Evolutionary conservation across 1,284 basidiomycete species (phyloP).

Genomic region (Moesziomyces sp.): DNA sequence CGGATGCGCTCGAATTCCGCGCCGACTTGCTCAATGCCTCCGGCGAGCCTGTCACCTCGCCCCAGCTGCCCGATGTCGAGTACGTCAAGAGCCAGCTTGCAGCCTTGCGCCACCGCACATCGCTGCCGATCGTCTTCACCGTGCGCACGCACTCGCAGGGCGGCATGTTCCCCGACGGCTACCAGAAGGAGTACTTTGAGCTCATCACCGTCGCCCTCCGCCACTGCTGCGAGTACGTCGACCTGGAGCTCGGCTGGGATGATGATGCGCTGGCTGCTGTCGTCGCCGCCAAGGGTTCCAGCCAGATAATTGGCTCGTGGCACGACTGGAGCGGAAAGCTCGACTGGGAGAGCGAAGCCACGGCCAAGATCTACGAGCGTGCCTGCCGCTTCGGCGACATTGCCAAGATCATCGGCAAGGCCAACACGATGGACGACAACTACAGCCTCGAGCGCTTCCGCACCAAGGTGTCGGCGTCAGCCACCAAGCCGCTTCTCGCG

Average conservation of each 20-base stretch:
- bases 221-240: conserved; percentile 89
- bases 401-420: conserved; percentile 90
- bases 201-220: conserved; percentile 83
- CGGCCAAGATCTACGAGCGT: conserved; percentile 69
- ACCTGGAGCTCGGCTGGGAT: conserved; percentile 85
- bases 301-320: conserved; percentile 89
- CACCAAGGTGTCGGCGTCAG: conserved; percentile 70
- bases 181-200: conserved; percentile 79
- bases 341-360: conserved; percentile 80
- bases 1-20: conserved; percentile 90
- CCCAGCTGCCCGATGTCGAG: conserved; percentile 75
- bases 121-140: conserved; percentile 90
- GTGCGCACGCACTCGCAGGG: conserved; percentile 89
- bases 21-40: conserved; percentile 84
- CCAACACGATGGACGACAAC: conserved; percentile 81
- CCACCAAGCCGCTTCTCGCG: conserved; percentile 78
- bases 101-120: conserved; percentile 79
- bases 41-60: conserved; percentile 66
- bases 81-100: conserved; percentile 88
- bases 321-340: conserved; percentile 90
- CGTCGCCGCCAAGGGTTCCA: conserved; percentile 75
- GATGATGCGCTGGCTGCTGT: conserved; percentile 76
- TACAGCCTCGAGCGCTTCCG: conserved; percentile 80
- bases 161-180: conserved; percentile 86
- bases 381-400: conserved; percentile 76